Conservation (phyloP, 805 yeast genomes). For the Starmerella floris region DNA sequence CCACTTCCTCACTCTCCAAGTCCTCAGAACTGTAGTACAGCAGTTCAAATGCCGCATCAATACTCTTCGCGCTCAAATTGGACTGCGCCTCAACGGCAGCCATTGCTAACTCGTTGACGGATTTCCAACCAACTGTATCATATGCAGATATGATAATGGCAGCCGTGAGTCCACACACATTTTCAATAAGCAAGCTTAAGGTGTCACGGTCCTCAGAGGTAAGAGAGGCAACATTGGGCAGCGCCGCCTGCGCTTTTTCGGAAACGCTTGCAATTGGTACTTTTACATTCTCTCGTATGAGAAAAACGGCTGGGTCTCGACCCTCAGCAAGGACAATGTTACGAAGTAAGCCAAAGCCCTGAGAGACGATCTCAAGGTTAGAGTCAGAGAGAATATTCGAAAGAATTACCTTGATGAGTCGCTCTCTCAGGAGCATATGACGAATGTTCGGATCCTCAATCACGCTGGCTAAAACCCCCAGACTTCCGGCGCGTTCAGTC, state of each 20-base stretch:
- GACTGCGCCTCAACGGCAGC: neutral
- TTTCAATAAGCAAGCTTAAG: slow-evolving; percentile 22
- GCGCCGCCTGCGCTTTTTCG: neutral
- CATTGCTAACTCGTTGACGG: neutral
- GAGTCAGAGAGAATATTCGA: slow-evolving; percentile 53
- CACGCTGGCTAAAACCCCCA: slow-evolving; percentile 56
- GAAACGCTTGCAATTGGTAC: neutral
- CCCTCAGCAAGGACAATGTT: slow-evolving; percentile 79
- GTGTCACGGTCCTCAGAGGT: neutral
- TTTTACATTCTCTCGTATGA: slow-evolving; percentile 61
- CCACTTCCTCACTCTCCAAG: slow-evolving; percentile 12
- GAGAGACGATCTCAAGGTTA: slow-evolving; percentile 64
- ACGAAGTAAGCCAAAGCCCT: slow-evolving; percentile 67
- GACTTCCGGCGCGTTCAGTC: slow-evolving; percentile 65
- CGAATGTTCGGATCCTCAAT: slow-evolving; percentile 59
- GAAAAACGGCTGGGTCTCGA: slow-evolving; percentile 56
- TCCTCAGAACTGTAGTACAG: slow-evolving; percentile 26
- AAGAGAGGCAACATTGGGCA: neutral
- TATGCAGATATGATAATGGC: slow-evolving; percentile 4
- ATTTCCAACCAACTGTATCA: neutral
- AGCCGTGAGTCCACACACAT: slow-evolving; percentile 52
- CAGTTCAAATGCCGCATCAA: slow-evolving; percentile 23
- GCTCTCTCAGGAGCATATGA: slow-evolving; percentile 52
- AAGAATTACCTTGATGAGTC: slow-evolving; percentile 48
- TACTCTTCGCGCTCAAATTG: neutral